A percentile compares a stretch with the other conserved stretches of the same genome.
Conservation (phyloP, 1,284 basidiomycete genomes). For the Malassezia vespertilionis region DNA sequence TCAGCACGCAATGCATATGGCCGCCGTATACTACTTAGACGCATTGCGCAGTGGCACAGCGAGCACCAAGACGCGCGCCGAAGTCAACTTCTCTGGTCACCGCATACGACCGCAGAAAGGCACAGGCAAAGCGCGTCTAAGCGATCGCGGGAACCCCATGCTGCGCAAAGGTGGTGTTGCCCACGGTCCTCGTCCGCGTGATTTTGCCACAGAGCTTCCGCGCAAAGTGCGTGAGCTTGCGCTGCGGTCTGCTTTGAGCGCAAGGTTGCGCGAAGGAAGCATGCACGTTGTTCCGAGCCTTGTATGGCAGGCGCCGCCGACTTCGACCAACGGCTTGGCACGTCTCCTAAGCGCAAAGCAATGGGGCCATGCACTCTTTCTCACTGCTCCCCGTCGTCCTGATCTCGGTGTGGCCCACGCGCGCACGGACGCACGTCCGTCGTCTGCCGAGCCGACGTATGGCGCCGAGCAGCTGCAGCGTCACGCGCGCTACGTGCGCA, state of each 20-base stretch:
- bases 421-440: constrained; percentile 23
- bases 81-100: constrained; percentile 73
- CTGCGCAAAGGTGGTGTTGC: constrained; percentile 82
- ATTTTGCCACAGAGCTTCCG: constrained; percentile 78
- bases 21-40: constrained; percentile 79
- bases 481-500: constrained; percentile 26
- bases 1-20: constrained; percentile 82
- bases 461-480: constrained; percentile 24
- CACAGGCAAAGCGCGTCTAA: constrained; percentile 74
- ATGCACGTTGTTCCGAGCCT: constrained; percentile 63
- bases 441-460: constrained; percentile 35
- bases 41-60: constrained; percentile 78
- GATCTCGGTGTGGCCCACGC: constrained; percentile 10
- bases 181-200: constrained; percentile 76
- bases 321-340: constrained; percentile 30
- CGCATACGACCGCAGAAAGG: constrained; percentile 91
- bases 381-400: constrained; percentile 39
- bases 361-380: constrained; percentile 40
- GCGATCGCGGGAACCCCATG: constrained; percentile 77
- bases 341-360: constrained; percentile 29
- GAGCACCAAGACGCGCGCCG: constrained; percentile 76
- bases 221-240: constrained; percentile 84
- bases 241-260: constrained; percentile 75
- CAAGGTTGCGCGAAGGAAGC: constrained; percentile 63
- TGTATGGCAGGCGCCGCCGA: constrained; percentile 36